Evolutionary conservation across 2,329 filamentous ascomycete species (phyloP).

Genomic region (Fusarium mangiferae): DNA sequence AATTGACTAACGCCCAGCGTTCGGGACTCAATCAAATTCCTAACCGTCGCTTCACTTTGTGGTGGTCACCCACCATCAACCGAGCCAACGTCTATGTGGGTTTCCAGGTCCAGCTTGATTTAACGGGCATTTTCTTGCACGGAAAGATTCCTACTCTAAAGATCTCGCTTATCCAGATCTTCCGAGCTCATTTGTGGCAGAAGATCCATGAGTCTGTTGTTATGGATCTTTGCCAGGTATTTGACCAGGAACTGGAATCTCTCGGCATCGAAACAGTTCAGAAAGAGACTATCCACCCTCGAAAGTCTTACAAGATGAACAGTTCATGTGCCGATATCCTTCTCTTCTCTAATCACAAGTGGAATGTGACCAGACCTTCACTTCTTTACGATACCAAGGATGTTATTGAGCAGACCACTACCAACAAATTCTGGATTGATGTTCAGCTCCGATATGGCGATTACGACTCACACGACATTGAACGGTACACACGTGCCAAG

Average conservation of each 20-base stretch:
- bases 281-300: slow-evolving; percentile 98
- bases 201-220: slow-evolving; percentile 99
- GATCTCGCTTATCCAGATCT: slow-evolving; percentile 98
- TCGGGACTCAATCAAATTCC: no score
- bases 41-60: slow-evolving; percentile 96
- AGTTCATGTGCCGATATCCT: slow-evolving; percentile 98
- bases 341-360: slow-evolving; percentile 97
- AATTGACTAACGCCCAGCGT: no score
- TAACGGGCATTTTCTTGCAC: slow-evolving; percentile 98
- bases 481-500: slow-evolving; percentile 96
- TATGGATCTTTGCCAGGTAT: slow-evolving; percentile 98
- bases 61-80: slow-evolving; percentile 97
- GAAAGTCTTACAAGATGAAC: slow-evolving; percentile 99
- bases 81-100: slow-evolving; percentile 97
- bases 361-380: slow-evolving; percentile 95
- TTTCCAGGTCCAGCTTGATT: slow-evolving; percentile 98
- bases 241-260: slow-evolving; percentile 96
- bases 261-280: slow-evolving; percentile 97
- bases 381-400: slow-evolving; percentile 97
- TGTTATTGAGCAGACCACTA: slow-evolving; percentile 89
- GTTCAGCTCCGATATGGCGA: slow-evolving; percentile 96
- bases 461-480: slow-evolving; percentile 99
- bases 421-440: slow-evolving; percentile 99
- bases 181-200: slow-evolving; percentile 99
- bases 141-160: slow-evolving; percentile 98